phyloP scores from a whole-genome alignment of 306 rosid genomes.

The Pyrus pyrifolia region DNA sequence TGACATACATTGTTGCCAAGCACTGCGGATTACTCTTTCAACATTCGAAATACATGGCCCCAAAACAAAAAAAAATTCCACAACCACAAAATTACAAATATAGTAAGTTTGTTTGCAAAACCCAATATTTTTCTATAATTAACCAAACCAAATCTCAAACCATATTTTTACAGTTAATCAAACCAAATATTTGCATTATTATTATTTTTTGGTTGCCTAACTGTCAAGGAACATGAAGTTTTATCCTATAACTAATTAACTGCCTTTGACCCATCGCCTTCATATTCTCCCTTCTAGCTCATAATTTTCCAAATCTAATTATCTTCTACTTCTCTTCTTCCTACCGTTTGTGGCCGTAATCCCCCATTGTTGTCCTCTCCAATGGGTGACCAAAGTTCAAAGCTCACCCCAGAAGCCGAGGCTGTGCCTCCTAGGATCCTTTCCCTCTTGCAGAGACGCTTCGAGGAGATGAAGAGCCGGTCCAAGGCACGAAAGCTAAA shows the following conservation, averaged over 20 bases:
- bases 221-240: constrained; percentile 10
- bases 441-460: constrained; percentile 14
- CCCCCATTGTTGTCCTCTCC: background rate
- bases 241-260: background rate
- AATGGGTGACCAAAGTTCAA: constrained; percentile 67
- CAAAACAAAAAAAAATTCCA: background rate
- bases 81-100: background rate
- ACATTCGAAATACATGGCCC: constrained; percentile 15
- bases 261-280: constrained; percentile 10
- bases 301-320: background rate
- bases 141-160: background rate
- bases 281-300: background rate
- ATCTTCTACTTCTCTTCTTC: background rate
- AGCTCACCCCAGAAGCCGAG: constrained; percentile 27
- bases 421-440: constrained; percentile 26
- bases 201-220: background rate
- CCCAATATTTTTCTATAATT: background rate
- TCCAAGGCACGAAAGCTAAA: background rate
- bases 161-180: background rate
- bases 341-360: constrained; percentile 4
- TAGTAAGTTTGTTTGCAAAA: background rate
- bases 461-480: constrained; percentile 31
- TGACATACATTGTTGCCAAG: background rate
- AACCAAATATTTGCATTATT: background rate
- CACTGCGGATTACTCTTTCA: constrained; percentile 2